phyloP scores from a whole-genome alignment of 2,329 filamentous ascomycete species.

The Colletotrichum sublineola region DNA sequence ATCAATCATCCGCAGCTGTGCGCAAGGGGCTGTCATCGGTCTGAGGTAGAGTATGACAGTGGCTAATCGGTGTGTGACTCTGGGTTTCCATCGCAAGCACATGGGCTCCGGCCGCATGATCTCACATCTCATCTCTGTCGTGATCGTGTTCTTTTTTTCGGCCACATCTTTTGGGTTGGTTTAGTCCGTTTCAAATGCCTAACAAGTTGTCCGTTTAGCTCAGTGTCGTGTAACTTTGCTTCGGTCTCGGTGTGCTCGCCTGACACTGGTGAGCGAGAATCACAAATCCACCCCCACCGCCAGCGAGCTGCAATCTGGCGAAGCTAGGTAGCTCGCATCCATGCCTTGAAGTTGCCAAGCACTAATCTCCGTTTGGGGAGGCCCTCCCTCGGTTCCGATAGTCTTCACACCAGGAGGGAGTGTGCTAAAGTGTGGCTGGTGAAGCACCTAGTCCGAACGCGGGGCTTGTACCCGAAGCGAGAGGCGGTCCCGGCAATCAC shows the following conservation, averaged over 20 bases:
- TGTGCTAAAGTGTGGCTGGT: slow-evolving; percentile 25
- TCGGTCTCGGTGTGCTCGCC: neutral
- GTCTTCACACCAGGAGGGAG: neutral
- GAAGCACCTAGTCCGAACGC: neutral
- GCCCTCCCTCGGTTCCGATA: neutral
- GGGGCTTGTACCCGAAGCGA: neutral
- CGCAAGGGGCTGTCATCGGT: neutral
- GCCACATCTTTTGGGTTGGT: neutral
- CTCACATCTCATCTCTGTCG: slow-evolving; percentile 28
- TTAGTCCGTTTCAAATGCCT: neutral
- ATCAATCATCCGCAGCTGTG: neutral
- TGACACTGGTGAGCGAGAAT: too few relatives aligned
- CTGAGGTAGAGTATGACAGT: slow-evolving; percentile 19
- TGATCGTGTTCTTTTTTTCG: neutral
- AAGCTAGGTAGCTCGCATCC: neutral
- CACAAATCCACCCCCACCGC: neutral
- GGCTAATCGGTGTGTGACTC: slow-evolving; percentile 28
- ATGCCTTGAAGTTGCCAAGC: neutral
- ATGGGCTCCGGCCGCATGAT: slow-evolving; percentile 32
- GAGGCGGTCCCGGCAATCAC: neutral
- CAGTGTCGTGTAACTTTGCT: neutral
- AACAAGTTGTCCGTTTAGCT: neutral
- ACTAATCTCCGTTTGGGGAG: neutral
- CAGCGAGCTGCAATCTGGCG: slow-evolving; percentile 20
- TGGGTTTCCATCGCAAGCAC: slow-evolving; percentile 16